Percentiles rank a stretch among this genome's conserved stretches.
These are phyloP conservation scores for Penicillium herquei DNA, from an alignment of 495 filamentous ascomycete species.

Conservation along the genomic window DNA sequence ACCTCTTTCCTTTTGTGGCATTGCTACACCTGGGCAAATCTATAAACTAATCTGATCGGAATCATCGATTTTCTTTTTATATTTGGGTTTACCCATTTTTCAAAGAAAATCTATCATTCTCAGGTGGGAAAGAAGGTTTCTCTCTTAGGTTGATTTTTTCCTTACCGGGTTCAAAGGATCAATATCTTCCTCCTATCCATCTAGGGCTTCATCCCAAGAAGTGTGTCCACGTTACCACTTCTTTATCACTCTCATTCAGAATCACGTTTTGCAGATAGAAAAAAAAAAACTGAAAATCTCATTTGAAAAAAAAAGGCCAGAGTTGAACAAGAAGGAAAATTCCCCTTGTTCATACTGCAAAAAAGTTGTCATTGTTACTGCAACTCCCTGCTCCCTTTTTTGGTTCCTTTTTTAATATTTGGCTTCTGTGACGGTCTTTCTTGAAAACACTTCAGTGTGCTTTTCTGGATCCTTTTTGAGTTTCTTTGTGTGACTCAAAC, in stretches of 20 bases:
- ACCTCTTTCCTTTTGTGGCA: constrained; percentile 17
- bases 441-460: constrained; percentile 49
- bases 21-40: constrained; percentile 5
- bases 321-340: constrained; percentile 17
- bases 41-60: constrained; percentile 19
- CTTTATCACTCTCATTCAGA: constrained; percentile 27
- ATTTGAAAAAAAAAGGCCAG: constrained; percentile 30
- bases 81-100: constrained; percentile 1
- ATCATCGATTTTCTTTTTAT: constrained; percentile 6
- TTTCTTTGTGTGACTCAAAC: constrained; percentile 10
- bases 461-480: constrained; percentile 27
- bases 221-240: constrained; percentile 17
- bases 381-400: constrained; percentile 16
- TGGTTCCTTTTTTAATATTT: constrained; percentile 13
- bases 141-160: neutral
- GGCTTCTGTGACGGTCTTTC: constrained; percentile 13
- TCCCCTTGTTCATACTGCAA: constrained; percentile 2
- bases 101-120: neutral
- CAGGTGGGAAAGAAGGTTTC: constrained; percentile 13
- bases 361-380: constrained; percentile 19
- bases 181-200: neutral
- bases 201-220: constrained; percentile 14
- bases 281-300: constrained; percentile 10
- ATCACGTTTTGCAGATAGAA: constrained; percentile 36
- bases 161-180: constrained; percentile 21